These are phyloP conservation scores for Polyrhizophydium stewartii DNA, from an alignment of 371 early-diverging fungal species.

Conservation along the genomic window DNA sequence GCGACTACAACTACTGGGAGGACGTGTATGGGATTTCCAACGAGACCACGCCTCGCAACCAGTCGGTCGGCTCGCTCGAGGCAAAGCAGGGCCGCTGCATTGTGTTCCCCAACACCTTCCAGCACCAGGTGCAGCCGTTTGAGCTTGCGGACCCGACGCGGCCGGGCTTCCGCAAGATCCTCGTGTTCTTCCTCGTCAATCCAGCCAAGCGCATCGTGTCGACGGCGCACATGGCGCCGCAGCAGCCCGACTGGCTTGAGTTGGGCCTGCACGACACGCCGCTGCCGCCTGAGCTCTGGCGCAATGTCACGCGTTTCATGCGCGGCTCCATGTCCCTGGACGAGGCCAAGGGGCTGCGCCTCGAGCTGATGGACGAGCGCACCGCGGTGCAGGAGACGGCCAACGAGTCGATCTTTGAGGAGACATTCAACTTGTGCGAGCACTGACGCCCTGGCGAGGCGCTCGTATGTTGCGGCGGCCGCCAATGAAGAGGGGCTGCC, in stretches of 20 bases:
- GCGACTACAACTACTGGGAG: slow-evolving; percentile 7
- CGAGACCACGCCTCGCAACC: slow-evolving; percentile 3
- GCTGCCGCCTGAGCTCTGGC: not conserved
- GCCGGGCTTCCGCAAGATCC: slow-evolving; percentile 48
- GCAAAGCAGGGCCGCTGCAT: slow-evolving; percentile 41
- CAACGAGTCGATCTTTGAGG: too few species aligned
- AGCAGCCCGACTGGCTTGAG: slow-evolving; percentile 26
- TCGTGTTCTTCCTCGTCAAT: slow-evolving; percentile 50
- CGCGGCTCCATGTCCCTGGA: not conserved
- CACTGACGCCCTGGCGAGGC: not conserved
- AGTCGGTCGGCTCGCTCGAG: slow-evolving; percentile 14
- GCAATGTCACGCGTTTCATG: not conserved
- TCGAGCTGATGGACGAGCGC: not conserved
- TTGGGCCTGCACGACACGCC: not conserved
- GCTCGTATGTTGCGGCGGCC: too few species aligned
- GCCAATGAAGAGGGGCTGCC: too few species aligned
- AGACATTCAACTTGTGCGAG: too few species aligned
- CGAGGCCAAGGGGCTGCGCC: not conserved
- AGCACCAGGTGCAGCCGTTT: slow-evolving; percentile 48
- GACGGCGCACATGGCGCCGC: slow-evolving; percentile 41
- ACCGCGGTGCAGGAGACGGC: not conserved
- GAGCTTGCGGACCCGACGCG: slow-evolving; percentile 39
- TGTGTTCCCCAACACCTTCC: slow-evolving; percentile 61
- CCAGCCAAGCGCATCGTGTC: slow-evolving; percentile 25
- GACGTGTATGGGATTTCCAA: slow-evolving; percentile 12